Conservation (phyloP, 2,329 filamentous ascomycete genomes). For the Talaromyces atroroseus region DNA sequence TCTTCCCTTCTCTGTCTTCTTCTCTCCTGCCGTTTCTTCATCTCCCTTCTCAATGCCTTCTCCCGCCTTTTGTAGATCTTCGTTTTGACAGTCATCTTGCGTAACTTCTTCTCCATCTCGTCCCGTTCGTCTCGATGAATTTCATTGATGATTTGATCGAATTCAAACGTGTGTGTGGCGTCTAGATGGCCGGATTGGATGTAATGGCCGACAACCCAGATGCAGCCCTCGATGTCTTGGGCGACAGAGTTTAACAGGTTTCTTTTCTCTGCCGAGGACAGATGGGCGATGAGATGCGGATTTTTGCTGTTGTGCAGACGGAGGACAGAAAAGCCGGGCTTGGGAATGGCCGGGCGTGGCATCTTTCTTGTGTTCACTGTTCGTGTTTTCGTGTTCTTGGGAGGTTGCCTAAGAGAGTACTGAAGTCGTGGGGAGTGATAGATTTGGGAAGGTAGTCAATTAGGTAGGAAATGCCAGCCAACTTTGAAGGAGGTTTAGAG, state of each 20-base stretch:
- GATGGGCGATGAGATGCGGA: slow-evolving; percentile 6
- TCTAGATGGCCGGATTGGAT: slow-evolving; percentile 5
- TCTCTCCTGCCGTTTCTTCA: not conserved
- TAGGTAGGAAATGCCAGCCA: not conserved
- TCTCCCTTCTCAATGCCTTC: not conserved
- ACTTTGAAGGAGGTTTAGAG: not conserved
- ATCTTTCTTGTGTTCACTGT: slow-evolving; percentile 3
- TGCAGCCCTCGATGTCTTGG: slow-evolving; percentile 10
- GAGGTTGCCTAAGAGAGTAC: no score
- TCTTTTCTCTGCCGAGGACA: slow-evolving; percentile 5
- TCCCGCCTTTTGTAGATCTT: not conserved
- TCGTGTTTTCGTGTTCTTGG: not conserved
- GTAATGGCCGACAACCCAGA: slow-evolving; percentile 11
- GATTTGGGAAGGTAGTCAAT: no score
- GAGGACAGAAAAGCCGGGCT: slow-evolving; percentile 10
- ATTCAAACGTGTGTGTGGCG: slow-evolving; percentile 7
- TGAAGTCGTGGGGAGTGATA: no score
- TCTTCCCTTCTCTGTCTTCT: not conserved
- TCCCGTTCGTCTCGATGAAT: not conserved
- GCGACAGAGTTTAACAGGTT: slow-evolving; percentile 11
- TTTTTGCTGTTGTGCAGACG: slow-evolving; percentile 11
- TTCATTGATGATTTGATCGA: slow-evolving; percentile 10
- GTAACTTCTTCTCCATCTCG: not conserved
- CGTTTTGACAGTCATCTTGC: not conserved
- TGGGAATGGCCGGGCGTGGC: slow-evolving; percentile 11